Evolutionary conservation across 257 asterid genomes (phyloP), one percentile per base, ranked within the genome.

Genomic region (Salvia hispanica): DNA sequence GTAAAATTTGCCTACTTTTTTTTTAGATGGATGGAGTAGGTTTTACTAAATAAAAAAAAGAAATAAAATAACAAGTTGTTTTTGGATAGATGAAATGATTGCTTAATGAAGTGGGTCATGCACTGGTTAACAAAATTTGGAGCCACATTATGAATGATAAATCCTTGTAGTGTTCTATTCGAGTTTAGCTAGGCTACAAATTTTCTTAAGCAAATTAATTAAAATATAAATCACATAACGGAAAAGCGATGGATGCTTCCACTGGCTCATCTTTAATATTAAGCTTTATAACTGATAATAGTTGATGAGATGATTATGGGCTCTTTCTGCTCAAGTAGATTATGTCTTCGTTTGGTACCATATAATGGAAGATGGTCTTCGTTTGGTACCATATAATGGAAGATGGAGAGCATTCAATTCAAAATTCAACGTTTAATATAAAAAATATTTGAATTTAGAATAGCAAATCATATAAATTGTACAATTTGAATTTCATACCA

Each of bases 81-180:
- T 13, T 25, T 45, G 13, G 68, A 63, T 14, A 13, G 6, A 44
- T 0, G 4, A 10, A 43, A 42, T 45, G 43, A 45, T 44, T 62
- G n/a, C 11, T 62, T 42, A 42, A 39, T 60, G 51, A 60, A 39
- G 66, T 39, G 36, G 50, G 50, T 51, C 40, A 55, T 8, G 40
- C 60, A 28, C 40, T 55, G 10, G 40, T 54, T 25, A 37, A 54
- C 39, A 40, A 57, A 34, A 57, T 57, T 31, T 34, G 25, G n/a
- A 58, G 36, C 63, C 46, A 12, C 14, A 28, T 28, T 28, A 34
- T 58, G 14, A 58, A 58, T 58, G 45, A 58, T 58, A 34, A 58
- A 58, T 58, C 44, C 33, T n/a, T 58, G 13, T 34, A 44, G n/a
- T 58, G 63, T n/a, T 25, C 63, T 34, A 33, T 55, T 55, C 12